Base-by-base conservation (phyloP, 345 rosid species). In the Pseudoturritis turrita region DNA sequence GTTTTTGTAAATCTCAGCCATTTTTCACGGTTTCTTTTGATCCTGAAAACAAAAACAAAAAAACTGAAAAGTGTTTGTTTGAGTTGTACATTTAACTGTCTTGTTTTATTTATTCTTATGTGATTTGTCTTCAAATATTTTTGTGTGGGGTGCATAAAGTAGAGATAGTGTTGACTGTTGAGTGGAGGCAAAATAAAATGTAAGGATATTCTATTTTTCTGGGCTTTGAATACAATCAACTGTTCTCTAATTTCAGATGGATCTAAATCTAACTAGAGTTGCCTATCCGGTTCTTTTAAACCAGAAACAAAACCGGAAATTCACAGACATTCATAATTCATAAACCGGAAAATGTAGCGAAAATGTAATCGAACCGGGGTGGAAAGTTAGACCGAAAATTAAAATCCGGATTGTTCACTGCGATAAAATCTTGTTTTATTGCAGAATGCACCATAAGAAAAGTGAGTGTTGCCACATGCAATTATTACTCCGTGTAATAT, bases 81-180 rank as follows among this genome's bases (percentile, higher is more conserved):
- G 62, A 66, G 78, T 74, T 74, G 78, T 74, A 74, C 68, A 74
- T 66, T 66, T 26, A 49, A 66, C 65, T 58, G 52, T 65, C 66
- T 67, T 74, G 72, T 68, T 67, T 41, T 39, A 8, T 37, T 29
- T 10, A 74, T 74, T 66, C 68, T 49, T 58, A 39, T 74, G 72
- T 57, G 52, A 65, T 65, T n/a, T 65, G 59, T 56, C 60, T 39
- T 64, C 50, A 45, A 54, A 55, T 73, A 64, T 63, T 53, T 53
- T 53, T 53, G 63, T 57, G 47, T 18, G 53, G 36, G 45, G 17
- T 14, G 10, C n/a, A 10, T 28, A 41, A 6, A 2, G 50, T 44
- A 44, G 71, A 72, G 64, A 29, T 21, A 15, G 31, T 70, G 19
- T 12, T 9, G 22, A 51, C n/a, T 10, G 14, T n/a, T 10, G 36